Percentiles rank a stretch among this genome's conserved stretches.
Evolutionary conservation across 805 yeast species (phyloP).

Genomic region (Millerago galiae): DNA sequence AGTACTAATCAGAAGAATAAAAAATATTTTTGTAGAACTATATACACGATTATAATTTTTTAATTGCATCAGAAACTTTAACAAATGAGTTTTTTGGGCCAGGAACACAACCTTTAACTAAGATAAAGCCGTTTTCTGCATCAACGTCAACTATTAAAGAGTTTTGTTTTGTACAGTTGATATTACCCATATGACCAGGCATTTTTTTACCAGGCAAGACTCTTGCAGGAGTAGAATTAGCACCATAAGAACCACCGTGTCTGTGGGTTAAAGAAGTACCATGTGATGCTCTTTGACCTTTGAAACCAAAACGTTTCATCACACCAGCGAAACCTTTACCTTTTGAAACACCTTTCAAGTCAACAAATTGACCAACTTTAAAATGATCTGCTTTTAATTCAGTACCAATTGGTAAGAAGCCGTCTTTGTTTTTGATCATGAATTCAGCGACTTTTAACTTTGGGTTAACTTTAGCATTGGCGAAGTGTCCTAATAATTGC

Average conservation of each 20-base stretch:
- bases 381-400: constrained; percentile 80
- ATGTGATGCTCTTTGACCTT: constrained; percentile 87
- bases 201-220: constrained; percentile 93
- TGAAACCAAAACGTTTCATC: constrained; percentile 89
- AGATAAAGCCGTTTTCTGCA: constrained; percentile 71
- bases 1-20: neutral
- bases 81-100: constrained; percentile 80
- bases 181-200: constrained; percentile 96
- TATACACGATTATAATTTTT: constrained; percentile 22
- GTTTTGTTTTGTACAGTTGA: constrained; percentile 67
- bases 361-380: constrained; percentile 76
- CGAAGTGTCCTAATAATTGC: constrained; percentile 67
- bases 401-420: constrained; percentile 71
- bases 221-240: constrained; percentile 92
- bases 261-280: constrained; percentile 94
- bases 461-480: constrained; percentile 77
- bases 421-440: constrained; percentile 59
- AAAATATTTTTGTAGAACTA: neutral
- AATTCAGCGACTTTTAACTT: constrained; percentile 73
- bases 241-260: constrained; percentile 96
- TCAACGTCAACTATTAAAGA: constrained; percentile 72
- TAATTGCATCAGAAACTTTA: constrained; percentile 66
- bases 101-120: constrained; percentile 85
- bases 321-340: constrained; percentile 99
- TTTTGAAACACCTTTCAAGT: constrained; percentile 68